A percentile compares a stretch with the other conserved stretches of the same genome.
Evolutionary conservation across 2,329 filamentous ascomycete genomes (phyloP).

Genomic region (Ceratocystis lukuohia): DNA sequence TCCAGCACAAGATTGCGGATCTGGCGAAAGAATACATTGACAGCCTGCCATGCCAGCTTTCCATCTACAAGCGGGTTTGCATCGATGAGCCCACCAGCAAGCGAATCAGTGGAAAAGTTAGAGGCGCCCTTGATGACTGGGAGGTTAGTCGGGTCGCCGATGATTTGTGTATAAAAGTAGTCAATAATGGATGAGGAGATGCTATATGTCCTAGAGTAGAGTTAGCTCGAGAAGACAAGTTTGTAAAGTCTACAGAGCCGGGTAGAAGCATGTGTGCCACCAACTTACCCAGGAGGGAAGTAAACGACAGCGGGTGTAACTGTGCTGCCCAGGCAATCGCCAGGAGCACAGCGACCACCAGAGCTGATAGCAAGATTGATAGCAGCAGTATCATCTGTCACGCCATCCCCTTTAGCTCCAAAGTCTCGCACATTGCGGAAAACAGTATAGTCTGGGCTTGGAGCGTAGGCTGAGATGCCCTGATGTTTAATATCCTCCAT

Average conservation of each 20-base stretch:
- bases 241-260: neutral
- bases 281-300: constrained; percentile 28
- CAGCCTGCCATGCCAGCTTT: constrained; percentile 37
- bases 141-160: constrained; percentile 52
- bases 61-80: constrained; percentile 33
- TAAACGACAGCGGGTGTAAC: constrained; percentile 29
- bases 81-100: constrained; percentile 33
- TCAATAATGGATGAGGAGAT: constrained; percentile 58
- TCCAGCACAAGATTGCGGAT: constrained; percentile 45
- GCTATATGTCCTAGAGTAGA: constrained; percentile 45
- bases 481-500: constrained; percentile 35
- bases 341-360: constrained; percentile 32
- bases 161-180: constrained; percentile 67
- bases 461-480: constrained; percentile 35
- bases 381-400: constrained; percentile 28
- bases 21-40: constrained; percentile 47
- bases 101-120: constrained; percentile 29
- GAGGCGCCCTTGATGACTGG: constrained; percentile 42
- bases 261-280: neutral
- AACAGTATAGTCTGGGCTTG: constrained; percentile 30
- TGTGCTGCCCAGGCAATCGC: constrained; percentile 23
- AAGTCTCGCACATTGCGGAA: constrained; percentile 37
- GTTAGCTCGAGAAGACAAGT: neutral
- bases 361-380: constrained; percentile 28
- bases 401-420: constrained; percentile 30